Percentiles rank a stretch among this genome's conserved stretches.
Evolutionary conservation across 176 grass and related monocot species (phyloP).

Genomic region (Hyparrhenia diplandra): DNA sequence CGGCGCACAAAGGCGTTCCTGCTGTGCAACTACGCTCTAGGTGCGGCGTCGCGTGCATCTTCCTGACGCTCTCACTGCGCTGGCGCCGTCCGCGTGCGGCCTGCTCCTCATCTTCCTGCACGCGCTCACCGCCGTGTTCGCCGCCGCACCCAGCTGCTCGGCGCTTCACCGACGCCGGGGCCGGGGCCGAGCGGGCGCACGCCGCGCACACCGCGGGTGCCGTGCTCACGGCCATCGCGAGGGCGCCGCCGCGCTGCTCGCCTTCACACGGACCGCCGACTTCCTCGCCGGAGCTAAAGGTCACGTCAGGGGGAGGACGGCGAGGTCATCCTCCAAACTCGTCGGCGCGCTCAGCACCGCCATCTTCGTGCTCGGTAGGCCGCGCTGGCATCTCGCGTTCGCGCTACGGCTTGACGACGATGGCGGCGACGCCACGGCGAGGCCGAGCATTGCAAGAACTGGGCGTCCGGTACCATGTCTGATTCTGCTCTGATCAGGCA

Average conservation of each 20-base stretch:
- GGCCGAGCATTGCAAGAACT: constrained; percentile 43
- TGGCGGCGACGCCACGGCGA: not conserved
- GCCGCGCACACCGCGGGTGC: constrained; percentile 49
- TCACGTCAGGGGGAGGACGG: constrained; percentile 74
- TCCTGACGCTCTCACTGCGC: constrained; percentile 84
- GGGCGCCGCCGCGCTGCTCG: constrained; percentile 50
- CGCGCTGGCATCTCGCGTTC: constrained; percentile 60
- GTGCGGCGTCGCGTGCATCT: constrained; percentile 71
- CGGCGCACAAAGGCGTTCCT: constrained; percentile 63
- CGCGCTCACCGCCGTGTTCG: constrained; percentile 56
- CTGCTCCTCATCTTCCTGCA: constrained; percentile 80
- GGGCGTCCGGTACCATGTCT: constrained; percentile 70
- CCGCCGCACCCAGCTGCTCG: constrained; percentile 48
- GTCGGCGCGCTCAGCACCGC: constrained; percentile 61
- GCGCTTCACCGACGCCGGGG: constrained; percentile 20
- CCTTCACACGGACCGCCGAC: constrained; percentile 55
- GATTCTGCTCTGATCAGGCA: not conserved
- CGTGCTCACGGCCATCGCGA: constrained; percentile 78
- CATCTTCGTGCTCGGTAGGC: constrained; percentile 70
- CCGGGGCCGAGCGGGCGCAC: constrained; percentile 18
- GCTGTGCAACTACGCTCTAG: constrained; percentile 75
- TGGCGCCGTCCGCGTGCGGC: constrained; percentile 58
- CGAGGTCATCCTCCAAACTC: constrained; percentile 62
- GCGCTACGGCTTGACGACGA: constrained; percentile 44
- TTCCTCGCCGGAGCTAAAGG: constrained; percentile 54